Evolutionary conservation across 768 basidiomycete genomes (phyloP), one percentile per base, ranked within the genome.

Genomic region (Rhizopogon vesiculosus): DNA sequence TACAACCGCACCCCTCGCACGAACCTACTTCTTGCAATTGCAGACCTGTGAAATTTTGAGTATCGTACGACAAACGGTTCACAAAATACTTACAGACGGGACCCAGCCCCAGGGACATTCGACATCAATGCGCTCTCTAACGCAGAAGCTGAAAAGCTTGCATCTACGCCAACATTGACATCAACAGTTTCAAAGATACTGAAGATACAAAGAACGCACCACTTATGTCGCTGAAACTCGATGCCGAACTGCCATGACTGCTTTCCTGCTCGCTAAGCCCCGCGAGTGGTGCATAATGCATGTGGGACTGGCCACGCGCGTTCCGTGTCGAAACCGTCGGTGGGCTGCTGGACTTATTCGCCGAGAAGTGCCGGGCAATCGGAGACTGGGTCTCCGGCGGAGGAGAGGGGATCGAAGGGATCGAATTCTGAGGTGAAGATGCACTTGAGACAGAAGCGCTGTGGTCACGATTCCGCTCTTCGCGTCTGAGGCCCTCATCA

Each of bases 191-290:
- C 29, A 58, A 54, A 39, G 5, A 62, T 1, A 54, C 12, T 22
- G 13, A 42, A 22, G 40, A 13, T 2, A 25, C 12, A n/a, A 12
- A 33, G 4, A 33, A 71, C 81, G 64, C 62, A 91, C 91, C 91
- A 62, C 91, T 93, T 43, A 93, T 64, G 64, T 93, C 91, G 64
- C 91, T 93, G 62, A 93, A 91, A 67, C 91, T 84, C 7, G 90
- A 91, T 0, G 89, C 82, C 42, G 85, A 83, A 22, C 89, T 91
- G 3, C 84, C 83, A 49, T 86, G 79, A 59, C 75, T 82, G 61
- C 87, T 87, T 43, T 77, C 78, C 53, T 81, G 77, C 54, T 86
- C 82, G 60, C 80, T 81, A 39, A 42, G 72, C 55, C 69, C 76
- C 50, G 73, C 72, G 53, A 76, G 62, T 33, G 78, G 73, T 28